These are phyloP conservation scores for Cercophora scortea DNA, from an alignment of 495 filamentous ascomycete genomes.

Conservation along the genomic window DNA sequence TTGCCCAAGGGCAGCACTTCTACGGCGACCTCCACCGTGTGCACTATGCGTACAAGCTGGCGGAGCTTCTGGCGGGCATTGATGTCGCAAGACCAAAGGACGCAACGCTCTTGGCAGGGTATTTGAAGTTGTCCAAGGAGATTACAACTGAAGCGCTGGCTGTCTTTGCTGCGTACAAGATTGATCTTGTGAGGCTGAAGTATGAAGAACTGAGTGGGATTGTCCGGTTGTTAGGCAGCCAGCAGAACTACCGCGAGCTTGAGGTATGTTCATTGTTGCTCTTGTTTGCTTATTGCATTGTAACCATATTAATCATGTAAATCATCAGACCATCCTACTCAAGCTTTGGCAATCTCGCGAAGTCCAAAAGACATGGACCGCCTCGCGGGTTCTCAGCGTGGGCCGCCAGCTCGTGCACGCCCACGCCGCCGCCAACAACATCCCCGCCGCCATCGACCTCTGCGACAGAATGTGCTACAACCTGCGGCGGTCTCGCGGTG, in stretches of 20 bases:
- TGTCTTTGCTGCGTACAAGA: slow-evolving; percentile 38
- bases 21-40: slow-evolving; percentile 42
- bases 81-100: slow-evolving; percentile 34
- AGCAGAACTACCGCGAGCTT: slow-evolving; percentile 52
- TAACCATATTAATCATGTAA: background rate
- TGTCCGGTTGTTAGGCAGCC: slow-evolving; percentile 48
- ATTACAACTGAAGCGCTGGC: slow-evolving; percentile 46
- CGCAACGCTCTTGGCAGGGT: slow-evolving; percentile 33
- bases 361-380: slow-evolving; percentile 50
- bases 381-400: slow-evolving; percentile 45
- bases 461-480: slow-evolving; percentile 59
- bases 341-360: slow-evolving; percentile 55
- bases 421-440: slow-evolving; percentile 39
- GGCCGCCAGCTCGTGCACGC: slow-evolving; percentile 52
- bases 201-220: slow-evolving; percentile 48
- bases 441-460: slow-evolving; percentile 41
- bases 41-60: slow-evolving; percentile 48
- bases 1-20: slow-evolving; percentile 46
- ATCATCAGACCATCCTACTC: slow-evolving; percentile 40
- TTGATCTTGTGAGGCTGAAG: slow-evolving; percentile 45
- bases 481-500: slow-evolving; percentile 49
- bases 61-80: slow-evolving; percentile 44
- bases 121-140: slow-evolving; percentile 45
- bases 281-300: background rate
- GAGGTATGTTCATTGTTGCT: slow-evolving; percentile 33